These are phyloP conservation scores for Musa beccarii DNA, from an alignment of 176 grass and related monocot genomes.

Conservation along the genomic window DNA sequence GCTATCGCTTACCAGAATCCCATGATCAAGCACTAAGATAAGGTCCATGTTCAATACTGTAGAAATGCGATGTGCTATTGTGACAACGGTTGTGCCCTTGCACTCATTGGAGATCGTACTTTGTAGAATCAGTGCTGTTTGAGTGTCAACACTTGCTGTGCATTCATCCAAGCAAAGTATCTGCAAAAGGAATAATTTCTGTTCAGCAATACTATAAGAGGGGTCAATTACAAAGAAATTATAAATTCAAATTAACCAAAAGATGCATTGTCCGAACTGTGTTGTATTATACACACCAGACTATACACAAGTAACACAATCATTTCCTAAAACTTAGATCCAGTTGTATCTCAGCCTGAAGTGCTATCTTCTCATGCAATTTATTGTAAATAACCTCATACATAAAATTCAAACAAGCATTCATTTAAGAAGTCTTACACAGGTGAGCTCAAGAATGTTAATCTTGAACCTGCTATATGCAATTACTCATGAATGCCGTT, in stretches of 20 bases:
- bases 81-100: slow-evolving; percentile 63
- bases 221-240: too few relatives aligned
- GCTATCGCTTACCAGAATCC: slow-evolving; percentile 42
- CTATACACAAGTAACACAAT: neutral
- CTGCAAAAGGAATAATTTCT: slow-evolving; percentile 24
- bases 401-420: too few relatives aligned
- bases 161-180: slow-evolving; percentile 90
- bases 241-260: too few relatives aligned
- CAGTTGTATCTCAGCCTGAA: too few relatives aligned
- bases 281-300: too few relatives aligned
- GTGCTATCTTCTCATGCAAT: too few relatives aligned
- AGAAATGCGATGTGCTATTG: slow-evolving; percentile 87
- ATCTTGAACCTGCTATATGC: too few relatives aligned
- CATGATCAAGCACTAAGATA: slow-evolving; percentile 79
- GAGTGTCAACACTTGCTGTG: slow-evolving; percentile 71
- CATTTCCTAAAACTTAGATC: neutral
- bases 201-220: neutral
- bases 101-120: slow-evolving; percentile 73
- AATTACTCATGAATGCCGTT: too few relatives aligned
- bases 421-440: too few relatives aligned
- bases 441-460: too few relatives aligned
- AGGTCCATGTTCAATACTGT: slow-evolving; percentile 79
- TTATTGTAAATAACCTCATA: too few relatives aligned
- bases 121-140: slow-evolving; percentile 64
- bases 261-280: too few relatives aligned